Evolutionary conservation across 768 basidiomycete species (phyloP), one percentile per base, ranked within the genome.

Genomic region (Amanita pseudoporphyria): DNA sequence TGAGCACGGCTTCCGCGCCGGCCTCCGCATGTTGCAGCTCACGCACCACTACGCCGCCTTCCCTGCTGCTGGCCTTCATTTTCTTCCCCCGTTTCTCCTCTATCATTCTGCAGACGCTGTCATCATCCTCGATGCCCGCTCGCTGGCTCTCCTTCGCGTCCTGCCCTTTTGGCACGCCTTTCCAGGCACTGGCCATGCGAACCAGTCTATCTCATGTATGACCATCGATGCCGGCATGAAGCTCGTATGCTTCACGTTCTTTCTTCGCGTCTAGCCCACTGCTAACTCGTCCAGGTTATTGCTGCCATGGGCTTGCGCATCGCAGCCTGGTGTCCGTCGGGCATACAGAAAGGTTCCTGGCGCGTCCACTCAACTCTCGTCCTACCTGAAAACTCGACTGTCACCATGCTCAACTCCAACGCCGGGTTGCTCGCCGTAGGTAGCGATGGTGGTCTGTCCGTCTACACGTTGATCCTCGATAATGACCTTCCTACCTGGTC

Each of bases 401-500:
- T 90, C 19, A 81, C 79, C 4, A 67, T 82, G 7, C 60, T 91
- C 52, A 44, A 30, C 73, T 50, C 19, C 37, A 37, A 28, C 35
- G n/a, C 58, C 90, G 88, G 88, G 48, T 67, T 88, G 28, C 77
- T 92, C 53, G 83, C 82, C 18, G 76, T 90, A 31, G 87, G 84
- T 12, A 82, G 71, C 38, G 61, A 70, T 30, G 65, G 63, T 37
- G 73, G 75, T 33, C 67, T 92, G 12, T 82, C 84, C 1, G 78
- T 90, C 0, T 87, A 87, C 57, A 86, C 86, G 2, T 67, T 90
- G 24, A 79, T 84, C 49, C 71, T 87, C 26, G 86, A 90, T 56
- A 84, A 88, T 57, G 86, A 89, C 62, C 74, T 91, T 14, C 85
- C 82, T 13, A 86, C 81, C 0, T 92, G 89, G 89, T 82, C 80